Evolutionary conservation across 768 basidiomycete genomes (phyloP), one percentile per base, ranked within the genome.

Genomic region (Tulasnella sp.): DNA sequence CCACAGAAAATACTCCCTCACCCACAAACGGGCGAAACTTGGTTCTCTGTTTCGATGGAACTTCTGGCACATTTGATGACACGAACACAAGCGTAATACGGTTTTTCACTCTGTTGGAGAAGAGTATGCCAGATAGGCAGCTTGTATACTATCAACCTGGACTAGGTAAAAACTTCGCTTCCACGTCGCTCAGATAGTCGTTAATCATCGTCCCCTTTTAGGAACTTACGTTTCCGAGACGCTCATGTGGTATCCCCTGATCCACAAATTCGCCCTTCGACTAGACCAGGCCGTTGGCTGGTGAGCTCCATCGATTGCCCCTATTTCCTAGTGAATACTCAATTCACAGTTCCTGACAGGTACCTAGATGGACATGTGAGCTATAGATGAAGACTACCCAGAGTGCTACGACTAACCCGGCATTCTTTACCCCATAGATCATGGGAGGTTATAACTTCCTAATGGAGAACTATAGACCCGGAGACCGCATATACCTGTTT

Each of bases 251-350:
- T 72, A 76, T 0, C 80, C 82, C 0, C 1, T 79, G 5, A 77
- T 76, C 53, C 62, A 67, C 42, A 74, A 77, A 74, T 57, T 66
- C 0, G 83, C 81, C 5, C 76, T 76, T 59, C 58, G 79, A 4
- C 47, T 80, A 35, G 85, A 88, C 58, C 63, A 74, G 44, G 83
- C 81, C 0, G 64, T 84, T 53, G 86, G 83, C 20, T 85, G 81
- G 83, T 82, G 59, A 5, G 15, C 12, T 33, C 22, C 16, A 9
- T 12, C 20, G 33, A 35, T n/a, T 31, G 15, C n/a, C 8, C n/a
- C 41, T 34, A 34, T 10, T 28, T 20, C 32, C 34, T 53, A 37
- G 35, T 25, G 25, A 10, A 29, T 49, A 13, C 43, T 25, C 16
- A 28, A 41, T 16, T 28, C 15, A 32, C 45, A 39, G 10, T 13